phyloP scores from a whole-genome alignment of 805 yeast genomes.

The Schwanniomyces occidentalis region DNA sequence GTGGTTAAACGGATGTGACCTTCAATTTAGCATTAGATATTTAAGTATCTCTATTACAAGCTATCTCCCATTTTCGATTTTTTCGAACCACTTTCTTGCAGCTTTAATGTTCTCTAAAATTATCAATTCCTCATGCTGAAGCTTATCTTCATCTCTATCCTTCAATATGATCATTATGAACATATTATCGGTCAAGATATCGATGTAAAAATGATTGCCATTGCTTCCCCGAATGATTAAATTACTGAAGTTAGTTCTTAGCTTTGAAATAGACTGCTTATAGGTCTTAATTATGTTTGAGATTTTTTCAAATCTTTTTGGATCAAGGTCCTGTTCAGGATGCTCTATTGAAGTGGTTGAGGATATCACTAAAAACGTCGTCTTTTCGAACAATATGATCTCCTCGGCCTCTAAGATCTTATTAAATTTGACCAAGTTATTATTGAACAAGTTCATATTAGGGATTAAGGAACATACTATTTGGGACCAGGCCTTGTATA shows the following conservation, averaged over 20 bases:
- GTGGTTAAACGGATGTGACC: no score
- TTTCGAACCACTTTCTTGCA: conserved; percentile 55
- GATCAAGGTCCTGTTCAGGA: conserved; percentile 53
- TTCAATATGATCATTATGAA: conserved; percentile 60
- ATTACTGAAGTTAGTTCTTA: conserved; percentile 81
- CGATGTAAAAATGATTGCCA: conserved; percentile 48
- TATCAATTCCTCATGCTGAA: conserved; percentile 41
- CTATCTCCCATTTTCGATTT: conserved; percentile 30
- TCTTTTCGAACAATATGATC: conserved; percentile 86
- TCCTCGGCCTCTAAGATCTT: conserved; percentile 80
- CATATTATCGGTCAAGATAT: conserved; percentile 58
- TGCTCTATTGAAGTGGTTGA: conserved; percentile 48
- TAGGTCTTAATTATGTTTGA: conserved; percentile 92
- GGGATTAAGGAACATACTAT: conserved; percentile 95
- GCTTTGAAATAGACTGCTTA: conserved; percentile 86
- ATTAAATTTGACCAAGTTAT: conserved; percentile 71
- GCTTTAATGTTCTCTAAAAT: conserved; percentile 58
- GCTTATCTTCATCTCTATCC: conserved; percentile 29
- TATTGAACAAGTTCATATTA: conserved; percentile 78
- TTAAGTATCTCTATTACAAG: not conserved
- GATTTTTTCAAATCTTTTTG: conserved; percentile 91
- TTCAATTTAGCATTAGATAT: no score
- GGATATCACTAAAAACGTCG: conserved; percentile 84
- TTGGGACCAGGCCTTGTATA: conserved; percentile 96
- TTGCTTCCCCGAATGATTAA: conserved; percentile 65